Base-by-base conservation (phyloP, 164 flowering plant species). In the Piper longum region DNA sequence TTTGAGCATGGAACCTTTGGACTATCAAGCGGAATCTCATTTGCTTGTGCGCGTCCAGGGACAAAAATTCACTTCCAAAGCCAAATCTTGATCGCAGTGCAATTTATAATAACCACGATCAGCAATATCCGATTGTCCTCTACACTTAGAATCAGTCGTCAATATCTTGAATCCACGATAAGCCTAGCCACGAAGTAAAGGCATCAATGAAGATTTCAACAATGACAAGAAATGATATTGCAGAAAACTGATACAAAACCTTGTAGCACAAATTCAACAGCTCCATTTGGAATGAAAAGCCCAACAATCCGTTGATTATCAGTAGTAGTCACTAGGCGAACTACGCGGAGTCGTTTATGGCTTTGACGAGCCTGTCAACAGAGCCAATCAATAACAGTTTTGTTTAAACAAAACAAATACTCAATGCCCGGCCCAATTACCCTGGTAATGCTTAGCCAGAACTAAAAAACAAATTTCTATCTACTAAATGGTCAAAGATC, bases 261-360 rank as follows among this genome's bases (percentile, higher is more conserved):
- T 84, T 82, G 83, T 26, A 93, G 91, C 51, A 90, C 99, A 1
- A 88, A 66, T 73, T 83, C 85, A 64, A 90, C 96, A 0, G 91
- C 97, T 36, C 87, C 81, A 75, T 82, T 93, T 67, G 96, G 96
- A 68, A 93, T 77, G 62, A 88, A 80, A 52, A 93, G 82, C 65
- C 96, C 99, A 56, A 93, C 97, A 69, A 88, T 84, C 63, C 95
- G 75, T 69, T 79, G 85, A 56, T 69, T 88, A 71, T 87, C 95
- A 26, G 87, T 64, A 0, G 97, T 90, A 16, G 96, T 90, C 74
- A 83, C 92, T 62, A 90, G 65, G 8, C 92, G 85, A 67, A 93
- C 92, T 62, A 88, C 88, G 57, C 97, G 88, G 8, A 93, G 74
- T 48, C 92, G 77, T 67, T 75, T 81, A 73, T 93, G 91, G 82